A percentile compares a stretch with the other conserved stretches of the same genome.
These are phyloP conservation scores for Pyronema omphalodes DNA, from an alignment of 495 filamentous ascomycete species.

Conservation along the genomic window DNA sequence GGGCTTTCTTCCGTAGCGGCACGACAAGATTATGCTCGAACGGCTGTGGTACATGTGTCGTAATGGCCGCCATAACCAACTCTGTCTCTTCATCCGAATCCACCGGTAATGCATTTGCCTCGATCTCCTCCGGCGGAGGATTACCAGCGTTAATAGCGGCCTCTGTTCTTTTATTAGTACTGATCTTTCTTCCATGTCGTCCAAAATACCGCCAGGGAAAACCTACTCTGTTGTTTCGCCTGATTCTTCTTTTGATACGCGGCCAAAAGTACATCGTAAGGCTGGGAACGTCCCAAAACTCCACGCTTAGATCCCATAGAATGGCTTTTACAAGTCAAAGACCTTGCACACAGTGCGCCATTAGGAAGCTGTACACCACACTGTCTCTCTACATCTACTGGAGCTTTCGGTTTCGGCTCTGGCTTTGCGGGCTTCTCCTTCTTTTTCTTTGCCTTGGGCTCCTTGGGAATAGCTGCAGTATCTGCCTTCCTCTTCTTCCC, in stretches of 20 bases:
- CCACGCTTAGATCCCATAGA: conserved; percentile 89
- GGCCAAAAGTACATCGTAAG: conserved; percentile 84
- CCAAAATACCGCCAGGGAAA: background rate
- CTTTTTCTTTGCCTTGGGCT: conserved; percentile 74
- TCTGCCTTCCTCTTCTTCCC: conserved; percentile 91
- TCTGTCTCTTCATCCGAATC: conserved; percentile 90
- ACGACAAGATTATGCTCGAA: conserved; percentile 46
- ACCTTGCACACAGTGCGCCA: conserved; percentile 75
- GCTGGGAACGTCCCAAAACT: conserved; percentile 74
- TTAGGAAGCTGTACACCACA: conserved; percentile 74
- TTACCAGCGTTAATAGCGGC: conserved; percentile 86
- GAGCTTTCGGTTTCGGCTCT: conserved; percentile 76
- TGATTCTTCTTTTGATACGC: conserved; percentile 99
- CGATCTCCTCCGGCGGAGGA: conserved; percentile 73
- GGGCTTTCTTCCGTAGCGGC: conserved; percentile 53
- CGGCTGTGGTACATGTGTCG: conserved; percentile 55
- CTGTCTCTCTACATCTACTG: conserved; percentile 93
- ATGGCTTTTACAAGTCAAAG: conserved; percentile 90
- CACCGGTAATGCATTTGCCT: conserved; percentile 48
- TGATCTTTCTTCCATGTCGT: too few species aligned
- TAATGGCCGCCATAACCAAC: conserved; percentile 66
- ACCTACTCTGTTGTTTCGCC: conserved; percentile 80
- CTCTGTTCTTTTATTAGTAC: conserved; percentile 35
- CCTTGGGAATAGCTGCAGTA: conserved; percentile 34
- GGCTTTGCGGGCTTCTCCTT: conserved; percentile 84